Base-by-base conservation (phyloP, 2,329 filamentous ascomycete genomes). In the Diaporthe humulicola region DNA sequence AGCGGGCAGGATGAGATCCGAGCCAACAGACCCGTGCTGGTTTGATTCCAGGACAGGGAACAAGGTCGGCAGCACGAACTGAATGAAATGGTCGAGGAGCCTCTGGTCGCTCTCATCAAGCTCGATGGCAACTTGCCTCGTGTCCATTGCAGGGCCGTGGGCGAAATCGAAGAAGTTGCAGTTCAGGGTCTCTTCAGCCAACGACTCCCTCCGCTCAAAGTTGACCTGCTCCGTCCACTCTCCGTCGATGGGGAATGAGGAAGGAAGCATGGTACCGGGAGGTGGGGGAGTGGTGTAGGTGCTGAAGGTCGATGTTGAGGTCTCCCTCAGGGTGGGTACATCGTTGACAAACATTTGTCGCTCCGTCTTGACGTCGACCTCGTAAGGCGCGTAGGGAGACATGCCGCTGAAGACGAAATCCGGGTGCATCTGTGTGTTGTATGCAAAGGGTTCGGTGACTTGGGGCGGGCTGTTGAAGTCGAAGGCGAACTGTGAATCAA, bases 281-380 rank as follows among this genome's bases (percentile, higher is more conserved):
- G 93, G 91, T 40, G 94, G 94, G 22, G 95, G 95, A 30, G 93
- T 92, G 80, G 95, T 93, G 83, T 92, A 97, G n/a, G 95, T 96
- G 89, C 93, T 98, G 85, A 98, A 98, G 33, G 95, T 98, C 0
- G 96, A 97, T 50, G 95, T 93, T 42, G 95, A 95, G 17, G 95
- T 98, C 84, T 98, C 96, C 78, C 92, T 89, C 75, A 96, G 88
- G 19, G 95, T 94, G 6, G 95, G 95, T 73, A 98, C 90, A 82
- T 98, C 94, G 80, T 98, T 95, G 84, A 98, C 92, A 84, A 94
- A 98, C 88, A 97, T 95, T 79, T 98, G 95, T 77, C 95, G 90
- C 86, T 98, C 96, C 1, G 96, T 98, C 89, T 96, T 98, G 87
- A 98, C 94, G 83, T 98, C 96, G 76, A 98, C 93, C 84, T 98